Conservation (phyloP, 805 yeast genomes). For the Isabelozyma pseudorhagii region DNA sequence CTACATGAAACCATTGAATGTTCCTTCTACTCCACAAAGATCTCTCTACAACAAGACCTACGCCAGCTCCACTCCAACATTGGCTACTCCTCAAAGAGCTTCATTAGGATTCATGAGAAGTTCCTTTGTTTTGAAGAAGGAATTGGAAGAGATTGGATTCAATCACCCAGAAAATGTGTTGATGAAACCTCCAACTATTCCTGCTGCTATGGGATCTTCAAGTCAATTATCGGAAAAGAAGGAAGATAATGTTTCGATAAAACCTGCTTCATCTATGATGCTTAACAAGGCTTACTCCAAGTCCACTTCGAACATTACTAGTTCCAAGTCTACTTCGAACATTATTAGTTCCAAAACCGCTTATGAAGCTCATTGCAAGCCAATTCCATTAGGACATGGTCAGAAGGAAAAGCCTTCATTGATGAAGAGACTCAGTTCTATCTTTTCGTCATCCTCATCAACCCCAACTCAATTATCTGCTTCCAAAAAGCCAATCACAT, state of each 20-base stretch:
- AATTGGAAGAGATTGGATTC: conserved; percentile 30
- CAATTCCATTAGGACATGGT: not conserved
- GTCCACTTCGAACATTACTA: not conserved
- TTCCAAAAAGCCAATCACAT: not conserved
- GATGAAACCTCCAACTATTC: conserved; percentile 15
- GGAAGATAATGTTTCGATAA: not conserved
- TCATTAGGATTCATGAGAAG: conserved; percentile 44
- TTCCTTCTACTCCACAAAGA: conserved; percentile 5
- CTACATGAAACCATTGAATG: conserved; percentile 15
- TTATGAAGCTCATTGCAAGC: not conserved
- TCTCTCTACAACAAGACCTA: conserved; percentile 2
- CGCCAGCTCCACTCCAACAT: conserved; percentile 9
- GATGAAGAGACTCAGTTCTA: conserved; percentile 4
- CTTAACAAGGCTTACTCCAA: not conserved
- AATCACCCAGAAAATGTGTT: conserved; percentile 30
- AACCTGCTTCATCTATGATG: not conserved
- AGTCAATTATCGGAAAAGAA: conserved; percentile 1
- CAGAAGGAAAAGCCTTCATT: conserved; percentile 1
- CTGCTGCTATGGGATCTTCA: conserved; percentile 12
- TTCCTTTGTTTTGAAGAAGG: conserved; percentile 40
- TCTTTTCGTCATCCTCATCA: conserved; percentile 4
- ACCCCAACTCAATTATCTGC: conserved; percentile 1
- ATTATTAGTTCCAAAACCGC: not conserved
- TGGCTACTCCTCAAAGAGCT: conserved; percentile 19
- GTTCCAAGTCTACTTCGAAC: not conserved